A percentile compares a stretch with the other conserved stretches of the same genome.
phyloP scores from a whole-genome alignment of 2,329 filamentous ascomycete genomes.

The Aspergillus ochraceoroseus region DNA sequence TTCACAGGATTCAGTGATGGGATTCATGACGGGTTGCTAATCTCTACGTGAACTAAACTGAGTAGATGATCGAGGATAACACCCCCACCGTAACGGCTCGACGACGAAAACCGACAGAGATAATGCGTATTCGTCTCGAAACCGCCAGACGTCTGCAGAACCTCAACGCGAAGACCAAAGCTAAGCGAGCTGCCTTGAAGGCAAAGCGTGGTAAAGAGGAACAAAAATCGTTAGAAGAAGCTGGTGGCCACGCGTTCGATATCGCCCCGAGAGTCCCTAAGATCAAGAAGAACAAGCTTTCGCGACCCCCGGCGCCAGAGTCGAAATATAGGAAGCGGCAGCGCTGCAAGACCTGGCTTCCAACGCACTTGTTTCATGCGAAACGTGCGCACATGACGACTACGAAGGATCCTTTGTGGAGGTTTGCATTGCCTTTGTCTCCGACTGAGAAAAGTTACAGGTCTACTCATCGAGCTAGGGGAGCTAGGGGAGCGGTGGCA shows the following conservation, averaged over 20 bases:
- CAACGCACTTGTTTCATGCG: conserved; percentile 89
- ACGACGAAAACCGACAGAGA: conserved; percentile 44
- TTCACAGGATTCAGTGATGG: too few species aligned
- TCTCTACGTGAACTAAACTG: too few species aligned
- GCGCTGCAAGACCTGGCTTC: conserved; percentile 84
- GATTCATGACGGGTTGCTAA: too few species aligned
- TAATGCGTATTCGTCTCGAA: conserved; percentile 59
- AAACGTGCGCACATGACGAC: conserved; percentile 87
- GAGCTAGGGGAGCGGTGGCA: conserved; percentile 68
- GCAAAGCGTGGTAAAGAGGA: conserved; percentile 34
- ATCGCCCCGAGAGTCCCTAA: conserved; percentile 53
- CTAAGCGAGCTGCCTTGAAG: conserved; percentile 44
- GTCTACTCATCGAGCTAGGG: conserved; percentile 74
- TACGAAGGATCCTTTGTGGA: conserved; percentile 75
- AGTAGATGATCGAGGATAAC: conserved; percentile 81
- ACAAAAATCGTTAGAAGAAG: conserved; percentile 21
- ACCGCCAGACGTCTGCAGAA: conserved; percentile 66
- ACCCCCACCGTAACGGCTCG: conserved; percentile 69
- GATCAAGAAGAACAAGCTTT: conserved; percentile 65
- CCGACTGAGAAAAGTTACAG: conserved; percentile 88
- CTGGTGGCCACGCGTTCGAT: conserved; percentile 30
- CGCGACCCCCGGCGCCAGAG: conserved; percentile 57
- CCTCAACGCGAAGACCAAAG: conserved; percentile 49
- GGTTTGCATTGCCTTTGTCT: conserved; percentile 77
- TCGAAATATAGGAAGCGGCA: conserved; percentile 81